Evolutionary conservation across 192 early-diverging fungal species (phyloP), one percentile per base, ranked within the genome.

Genomic region (Umbelopsis sp.): DNA sequence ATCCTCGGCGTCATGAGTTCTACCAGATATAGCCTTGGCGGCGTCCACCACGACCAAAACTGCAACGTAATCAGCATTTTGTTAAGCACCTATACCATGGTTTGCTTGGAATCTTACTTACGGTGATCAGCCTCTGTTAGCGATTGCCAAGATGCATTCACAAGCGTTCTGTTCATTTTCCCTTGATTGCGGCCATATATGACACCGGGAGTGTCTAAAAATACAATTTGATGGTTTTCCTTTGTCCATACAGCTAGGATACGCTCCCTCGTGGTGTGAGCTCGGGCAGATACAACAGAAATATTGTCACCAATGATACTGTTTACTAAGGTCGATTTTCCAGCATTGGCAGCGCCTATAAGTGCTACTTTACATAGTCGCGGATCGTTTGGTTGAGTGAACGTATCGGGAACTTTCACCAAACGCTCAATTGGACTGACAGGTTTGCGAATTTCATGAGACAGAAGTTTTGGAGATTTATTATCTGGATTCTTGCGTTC

Each of bases 321-420:
- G 70, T 92, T 92, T n/a, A 92, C 75, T 58, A 92, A 72, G n/a
- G 91, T 92, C 1, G 91, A 92, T 70, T 92, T 92, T 35, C 91
- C 91, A 3, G 86, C 89, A 69, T 92, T 92, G 25, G 91, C 85
- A 27, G 88, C 84, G 18, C 91, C 91, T 27, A 92, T 73, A 8
- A 92, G 53, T 46, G 86, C 87, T 25, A 90, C 78, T 72, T 89
- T 88, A 27, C 79, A 72, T 10, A 88, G 74, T 50, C 87, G 80
- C 0, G 91, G 82, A 64, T 91, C 80, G 8, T 66, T 72, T 15
- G 91, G 91, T 72, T 92, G 91, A 53, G 72, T 58, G 16, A 90
- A 78, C 0, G 77, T 35, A n/a, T 66, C 55, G 47, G 69, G 46
- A 0, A 84, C 76, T 33, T 81, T 82, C 10, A 79, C 65, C 30